phyloP scores from a whole-genome alignment of 768 basidiomycete species.

The Xerocomellus dryophilus region DNA sequence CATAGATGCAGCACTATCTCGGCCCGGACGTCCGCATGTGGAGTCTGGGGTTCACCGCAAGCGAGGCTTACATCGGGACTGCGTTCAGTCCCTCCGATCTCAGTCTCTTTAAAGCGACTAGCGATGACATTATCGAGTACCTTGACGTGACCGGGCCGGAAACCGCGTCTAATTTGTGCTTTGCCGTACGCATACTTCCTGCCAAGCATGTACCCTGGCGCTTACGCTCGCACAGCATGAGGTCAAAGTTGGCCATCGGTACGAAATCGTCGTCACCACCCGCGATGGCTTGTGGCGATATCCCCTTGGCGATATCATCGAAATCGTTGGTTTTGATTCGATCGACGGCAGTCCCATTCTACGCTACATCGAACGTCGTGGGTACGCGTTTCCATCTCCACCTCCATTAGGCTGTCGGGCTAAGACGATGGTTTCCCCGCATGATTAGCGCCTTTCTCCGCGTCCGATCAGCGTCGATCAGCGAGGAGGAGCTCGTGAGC shows the following conservation, averaged over 20 bases:
- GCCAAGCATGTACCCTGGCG: not conserved
- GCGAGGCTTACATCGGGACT: slow-evolving; percentile 17
- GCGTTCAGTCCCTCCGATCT: slow-evolving; percentile 7
- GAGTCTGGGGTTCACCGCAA: slow-evolving; percentile 17
- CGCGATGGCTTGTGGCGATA: slow-evolving; percentile 25
- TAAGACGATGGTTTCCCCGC: not conserved
- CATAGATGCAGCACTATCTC: slow-evolving; percentile 14
- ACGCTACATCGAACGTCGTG: slow-evolving; percentile 19
- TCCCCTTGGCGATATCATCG: slow-evolving; percentile 22
- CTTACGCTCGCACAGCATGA: slow-evolving; percentile 15
- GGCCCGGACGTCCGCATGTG: slow-evolving; percentile 13
- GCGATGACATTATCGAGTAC: slow-evolving; percentile 20
- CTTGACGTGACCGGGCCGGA: slow-evolving; percentile 15
- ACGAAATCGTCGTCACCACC: slow-evolving; percentile 20
- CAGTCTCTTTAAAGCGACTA: slow-evolving; percentile 16
- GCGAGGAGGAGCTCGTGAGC: slow-evolving; percentile 13
- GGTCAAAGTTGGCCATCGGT: slow-evolving; percentile 11
- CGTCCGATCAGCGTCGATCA: not conserved
- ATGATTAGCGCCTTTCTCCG: slow-evolving; percentile 5
- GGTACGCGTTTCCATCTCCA: slow-evolving; percentile 5
- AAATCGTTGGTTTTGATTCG: slow-evolving; percentile 18
- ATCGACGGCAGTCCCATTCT: slow-evolving; percentile 19
- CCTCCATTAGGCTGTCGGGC: not conserved
- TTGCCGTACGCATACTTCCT: slow-evolving; percentile 7
- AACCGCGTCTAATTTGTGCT: slow-evolving; percentile 8